These are phyloP conservation scores for Boletus reticuloceps DNA, from an alignment of 768 basidiomycete species.

Conservation along the genomic window DNA sequence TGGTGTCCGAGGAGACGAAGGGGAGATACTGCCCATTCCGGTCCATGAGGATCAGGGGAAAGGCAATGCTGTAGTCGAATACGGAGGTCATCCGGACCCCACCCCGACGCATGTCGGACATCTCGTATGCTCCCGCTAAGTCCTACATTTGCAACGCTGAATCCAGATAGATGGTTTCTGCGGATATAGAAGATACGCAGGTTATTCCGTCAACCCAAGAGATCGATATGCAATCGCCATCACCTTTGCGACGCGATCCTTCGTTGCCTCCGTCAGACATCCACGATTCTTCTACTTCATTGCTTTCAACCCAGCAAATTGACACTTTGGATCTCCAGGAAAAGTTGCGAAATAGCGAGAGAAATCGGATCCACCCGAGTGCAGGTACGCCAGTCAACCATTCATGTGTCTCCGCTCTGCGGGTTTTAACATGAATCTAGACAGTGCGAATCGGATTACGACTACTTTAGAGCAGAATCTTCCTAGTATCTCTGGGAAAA, in stretches of 20 bases:
- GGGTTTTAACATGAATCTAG: conserved; percentile 14
- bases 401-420: conserved; percentile 17
- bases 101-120: conserved; percentile 56
- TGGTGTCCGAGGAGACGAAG: conserved; percentile 57
- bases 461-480: conserved; percentile 9
- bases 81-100: conserved; percentile 47
- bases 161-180: conserved; percentile 17
- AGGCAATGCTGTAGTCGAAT: conserved; percentile 29
- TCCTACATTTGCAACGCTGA: neutral
- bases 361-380: conserved; percentile 26
- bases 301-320: conserved; percentile 27
- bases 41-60: conserved; percentile 16
- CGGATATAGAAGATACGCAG: conserved; percentile 51
- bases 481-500: neutral
- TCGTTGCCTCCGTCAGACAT: conserved; percentile 31
- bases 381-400: conserved; percentile 45
- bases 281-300: conserved; percentile 13
- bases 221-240: conserved; percentile 24
- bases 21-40: conserved; percentile 49
- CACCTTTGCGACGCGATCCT: conserved; percentile 11
- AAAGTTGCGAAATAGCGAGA: conserved; percentile 18
- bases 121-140: conserved; percentile 40
- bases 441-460: conserved; percentile 31
- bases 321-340: conserved; percentile 42
- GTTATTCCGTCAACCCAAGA: conserved; percentile 36